These are phyloP conservation scores for Agarophyton chilense DNA, from an alignment of 23 red algal species.

Conservation along the genomic window DNA sequence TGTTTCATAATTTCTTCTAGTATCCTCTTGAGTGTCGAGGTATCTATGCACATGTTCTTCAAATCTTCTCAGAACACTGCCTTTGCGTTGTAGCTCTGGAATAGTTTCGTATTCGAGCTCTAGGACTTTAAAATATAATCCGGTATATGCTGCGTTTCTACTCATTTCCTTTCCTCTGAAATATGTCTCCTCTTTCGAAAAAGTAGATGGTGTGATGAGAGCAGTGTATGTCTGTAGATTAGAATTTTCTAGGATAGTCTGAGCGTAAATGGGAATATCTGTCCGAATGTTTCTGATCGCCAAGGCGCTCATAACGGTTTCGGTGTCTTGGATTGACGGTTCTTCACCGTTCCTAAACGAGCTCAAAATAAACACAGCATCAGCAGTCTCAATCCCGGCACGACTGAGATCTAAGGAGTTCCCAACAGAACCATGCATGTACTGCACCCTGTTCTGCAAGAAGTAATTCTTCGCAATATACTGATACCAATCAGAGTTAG, in stretches of 20 bases:
- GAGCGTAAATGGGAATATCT: conserved; percentile 75
- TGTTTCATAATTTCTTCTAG: neutral
- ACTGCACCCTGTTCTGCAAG: conserved; percentile 39
- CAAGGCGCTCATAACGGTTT: conserved; percentile 61
- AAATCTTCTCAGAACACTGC: conserved; percentile 1
- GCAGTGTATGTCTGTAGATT: conserved; percentile 61
- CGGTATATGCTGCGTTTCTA: conserved; percentile 14
- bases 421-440: conserved; percentile 45
- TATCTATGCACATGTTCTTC: conserved; percentile 15
- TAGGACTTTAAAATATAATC: conserved; percentile 28
- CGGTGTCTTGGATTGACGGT: conserved; percentile 45
- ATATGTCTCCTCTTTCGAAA: conserved; percentile 29
- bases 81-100: conserved; percentile 20
- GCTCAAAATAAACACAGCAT: conserved; percentile 70
- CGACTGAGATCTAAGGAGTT: conserved; percentile 53
- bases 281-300: conserved; percentile 70
- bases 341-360: conserved; percentile 45
- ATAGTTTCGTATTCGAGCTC: conserved; percentile 31
- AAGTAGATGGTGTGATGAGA: conserved; percentile 26
- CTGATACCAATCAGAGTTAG: conserved; percentile 75
- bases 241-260: conserved; percentile 58
- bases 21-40: conserved; percentile 16
- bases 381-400: conserved; percentile 48
- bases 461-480: conserved; percentile 61
- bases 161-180: conserved; percentile 39